Evolutionary conservation across 2,329 filamentous ascomycete genomes (phyloP).

Genomic region (Sclerotiophoma versabilis): DNA sequence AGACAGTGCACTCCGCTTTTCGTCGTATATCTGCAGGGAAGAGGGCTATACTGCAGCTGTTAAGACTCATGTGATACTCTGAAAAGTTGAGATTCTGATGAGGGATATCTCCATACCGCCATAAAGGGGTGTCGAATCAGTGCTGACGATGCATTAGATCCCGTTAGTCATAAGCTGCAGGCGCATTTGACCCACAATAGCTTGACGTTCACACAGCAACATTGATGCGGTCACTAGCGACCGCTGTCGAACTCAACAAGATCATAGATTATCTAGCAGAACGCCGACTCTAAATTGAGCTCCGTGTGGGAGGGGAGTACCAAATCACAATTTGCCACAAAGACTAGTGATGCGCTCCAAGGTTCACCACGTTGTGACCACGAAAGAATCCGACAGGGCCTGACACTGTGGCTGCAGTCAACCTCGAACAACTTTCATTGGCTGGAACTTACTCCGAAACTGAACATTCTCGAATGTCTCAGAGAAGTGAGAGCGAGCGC

Average conservation of each 20-base stretch:
- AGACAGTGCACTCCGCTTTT: constrained; percentile 27
- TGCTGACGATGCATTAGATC: constrained; percentile 11
- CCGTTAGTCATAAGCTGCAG: constrained; percentile 6
- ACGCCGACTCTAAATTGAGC: background rate
- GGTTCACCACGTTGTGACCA: constrained; percentile 20
- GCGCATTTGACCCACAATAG: background rate
- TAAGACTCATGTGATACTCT: constrained; percentile 10
- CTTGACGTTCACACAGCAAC: background rate
- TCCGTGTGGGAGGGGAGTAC: too few species aligned
- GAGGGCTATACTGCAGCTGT: constrained; percentile 7
- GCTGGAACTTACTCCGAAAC: background rate
- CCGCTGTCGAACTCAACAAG: background rate
- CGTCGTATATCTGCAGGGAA: constrained; percentile 22
- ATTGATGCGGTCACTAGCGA: background rate
- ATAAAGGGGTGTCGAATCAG: background rate
- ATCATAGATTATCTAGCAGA: background rate
- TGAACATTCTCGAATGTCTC: constrained; percentile 14
- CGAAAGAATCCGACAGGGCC: constrained; percentile 2
- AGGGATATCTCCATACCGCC: background rate
- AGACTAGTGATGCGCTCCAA: constrained; percentile 9
- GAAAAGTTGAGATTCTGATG: constrained; percentile 2
- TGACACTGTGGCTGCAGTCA: background rate
- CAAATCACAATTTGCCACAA: background rate
- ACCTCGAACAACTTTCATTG: constrained; percentile 10
- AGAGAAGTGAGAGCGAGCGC: constrained; percentile 10